phyloP scores from a whole-genome alignment of 352 stramenopile genomes.

The Phytopythium montanum region DNA sequence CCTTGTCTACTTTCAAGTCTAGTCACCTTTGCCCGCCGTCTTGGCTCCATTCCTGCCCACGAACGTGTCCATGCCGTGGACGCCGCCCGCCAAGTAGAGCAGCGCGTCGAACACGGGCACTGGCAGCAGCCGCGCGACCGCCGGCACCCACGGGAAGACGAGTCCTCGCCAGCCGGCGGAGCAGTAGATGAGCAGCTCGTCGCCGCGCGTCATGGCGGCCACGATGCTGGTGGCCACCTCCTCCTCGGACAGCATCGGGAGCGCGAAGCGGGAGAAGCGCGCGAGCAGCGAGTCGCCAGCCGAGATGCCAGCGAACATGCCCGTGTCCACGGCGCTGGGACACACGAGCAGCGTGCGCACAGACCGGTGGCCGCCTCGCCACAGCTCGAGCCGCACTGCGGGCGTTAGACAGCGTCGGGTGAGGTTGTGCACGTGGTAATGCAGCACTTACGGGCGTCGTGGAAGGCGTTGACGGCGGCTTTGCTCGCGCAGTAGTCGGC shows the following conservation, averaged over 20 bases:
- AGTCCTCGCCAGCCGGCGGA: slow-evolving; percentile 48
- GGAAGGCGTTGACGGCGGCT: slow-evolving; percentile 66
- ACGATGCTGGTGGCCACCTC: slow-evolving; percentile 55
- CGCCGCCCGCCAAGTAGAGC: slow-evolving; percentile 52
- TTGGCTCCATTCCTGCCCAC: slow-evolving; percentile 18
- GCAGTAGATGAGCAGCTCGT: slow-evolving; percentile 68
- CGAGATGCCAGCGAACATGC: slow-evolving; percentile 66
- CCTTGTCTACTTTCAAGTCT: background rate
- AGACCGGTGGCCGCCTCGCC: slow-evolving; percentile 42
- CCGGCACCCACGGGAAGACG: slow-evolving; percentile 46
- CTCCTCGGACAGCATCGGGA: slow-evolving; percentile 44
- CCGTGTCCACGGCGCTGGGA: slow-evolving; percentile 62
- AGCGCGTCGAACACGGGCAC: slow-evolving; percentile 46
- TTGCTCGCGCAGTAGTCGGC: slow-evolving; percentile 81
- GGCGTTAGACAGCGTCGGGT: background rate
- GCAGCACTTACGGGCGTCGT: slow-evolving; percentile 52
- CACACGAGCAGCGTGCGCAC: slow-evolving; percentile 76
- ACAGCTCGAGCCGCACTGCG: slow-evolving; percentile 75
- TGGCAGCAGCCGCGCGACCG: slow-evolving; percentile 49
- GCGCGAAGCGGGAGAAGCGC: slow-evolving; percentile 22
- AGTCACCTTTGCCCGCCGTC: background rate
- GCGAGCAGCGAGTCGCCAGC: slow-evolving; percentile 14
- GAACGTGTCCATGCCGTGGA: slow-evolving; percentile 78
- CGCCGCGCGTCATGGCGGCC: slow-evolving; percentile 39
- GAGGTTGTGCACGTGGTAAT: background rate